Base-by-base conservation (phyloP, 805 yeast genomes). In the Saturnispora quitensis region DNA sequence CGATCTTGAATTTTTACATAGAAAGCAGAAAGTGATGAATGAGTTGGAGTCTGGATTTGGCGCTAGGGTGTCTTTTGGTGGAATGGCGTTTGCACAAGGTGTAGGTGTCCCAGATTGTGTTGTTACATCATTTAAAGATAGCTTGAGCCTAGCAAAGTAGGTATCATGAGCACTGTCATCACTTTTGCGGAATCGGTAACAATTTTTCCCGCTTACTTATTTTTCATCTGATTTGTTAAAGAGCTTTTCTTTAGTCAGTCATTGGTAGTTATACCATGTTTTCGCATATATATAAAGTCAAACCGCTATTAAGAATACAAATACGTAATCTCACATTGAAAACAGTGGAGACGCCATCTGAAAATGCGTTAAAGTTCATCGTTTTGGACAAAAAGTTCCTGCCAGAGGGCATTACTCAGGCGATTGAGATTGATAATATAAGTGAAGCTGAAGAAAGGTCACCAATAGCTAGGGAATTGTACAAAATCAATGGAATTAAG, bases 41-140 rank as follows among this genome's bases (percentile, higher is more conserved):
- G 24, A 40, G 5, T 47, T 48, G 45, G 44, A 18, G 13, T 18
- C 27, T 2, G 48, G 47, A 24, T 47, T 51, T 58, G 56, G 63
- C 1, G 69, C 73, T 35, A 68, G 68, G 40, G 60, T 83, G 13
- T 75, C 80, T 0, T 60, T 86, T 2, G 89, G 93, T 18, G 97
- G 97, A 0, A 88, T 86, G 81, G 73, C 81, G 2, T 80, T 86
- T 57, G 86, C 89, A 8, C 78, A 76, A 43, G 91, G 95, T 1
- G 81, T 88, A 8, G 97, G 97, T 1, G 90, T 90, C 2, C 96
- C 96, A 1, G 97, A 90, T 67, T 84, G 90, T 56, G 83, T 88
- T 1, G 65, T 78, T 33, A 80, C 82, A 60, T 77, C 84, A 3
- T 73, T 85, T 50, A 75, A 73, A 47, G 78, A 73, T 52, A 93